Conservation (phyloP, 1,284 basidiomycete genomes). For the Tilletia horrida region DNA sequence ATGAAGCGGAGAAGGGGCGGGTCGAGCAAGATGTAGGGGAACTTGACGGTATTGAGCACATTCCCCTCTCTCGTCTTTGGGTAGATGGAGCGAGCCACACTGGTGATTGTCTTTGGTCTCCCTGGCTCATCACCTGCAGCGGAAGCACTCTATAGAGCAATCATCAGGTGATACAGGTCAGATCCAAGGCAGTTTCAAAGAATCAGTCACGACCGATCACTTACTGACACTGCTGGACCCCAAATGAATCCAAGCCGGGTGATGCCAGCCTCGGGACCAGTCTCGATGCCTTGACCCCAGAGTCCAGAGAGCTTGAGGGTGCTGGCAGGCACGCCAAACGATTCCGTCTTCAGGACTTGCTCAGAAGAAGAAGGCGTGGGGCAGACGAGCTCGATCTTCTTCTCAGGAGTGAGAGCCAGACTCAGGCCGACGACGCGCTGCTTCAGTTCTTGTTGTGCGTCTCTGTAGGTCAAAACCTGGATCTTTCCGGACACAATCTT, state of each 20-base stretch:
- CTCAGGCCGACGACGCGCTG: background rate
- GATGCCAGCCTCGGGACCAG: background rate
- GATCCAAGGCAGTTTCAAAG: background rate
- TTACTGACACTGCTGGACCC: background rate
- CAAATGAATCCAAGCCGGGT: background rate
- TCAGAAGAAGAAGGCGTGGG: background rate
- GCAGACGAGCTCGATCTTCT: background rate
- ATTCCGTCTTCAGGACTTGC: background rate
- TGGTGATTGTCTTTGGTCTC: background rate
- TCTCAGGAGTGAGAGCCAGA: background rate
- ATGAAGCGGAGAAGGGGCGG: background rate
- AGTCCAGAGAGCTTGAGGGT: background rate
- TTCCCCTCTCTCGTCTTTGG: background rate
- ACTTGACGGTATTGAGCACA: background rate
- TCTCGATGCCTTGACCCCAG: background rate
- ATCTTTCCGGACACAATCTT: background rate
- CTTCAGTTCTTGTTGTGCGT: background rate
- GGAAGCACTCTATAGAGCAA: too few relatives aligned
- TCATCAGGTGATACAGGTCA: too few relatives aligned
- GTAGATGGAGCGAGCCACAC: background rate
- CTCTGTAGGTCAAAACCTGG: background rate
- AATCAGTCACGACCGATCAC: background rate
- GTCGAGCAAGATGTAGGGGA: background rate
- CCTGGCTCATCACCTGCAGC: background rate
- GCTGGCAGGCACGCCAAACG: background rate